Conservation (phyloP, 495 filamentous ascomycete species). For the Penicillium parvum region DNA sequence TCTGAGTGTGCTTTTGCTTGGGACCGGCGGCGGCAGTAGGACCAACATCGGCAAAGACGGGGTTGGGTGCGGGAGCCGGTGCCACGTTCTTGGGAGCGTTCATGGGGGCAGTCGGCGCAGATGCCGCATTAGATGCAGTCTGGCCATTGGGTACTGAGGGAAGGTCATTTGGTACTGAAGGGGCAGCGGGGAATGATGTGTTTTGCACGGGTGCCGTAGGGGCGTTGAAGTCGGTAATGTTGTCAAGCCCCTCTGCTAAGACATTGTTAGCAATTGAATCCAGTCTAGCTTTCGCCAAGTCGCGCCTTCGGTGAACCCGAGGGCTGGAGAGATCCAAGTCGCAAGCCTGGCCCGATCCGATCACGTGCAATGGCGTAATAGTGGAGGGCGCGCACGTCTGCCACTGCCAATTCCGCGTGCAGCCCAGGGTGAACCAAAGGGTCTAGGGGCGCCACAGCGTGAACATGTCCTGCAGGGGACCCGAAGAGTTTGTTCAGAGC, state of each 20-base stretch:
- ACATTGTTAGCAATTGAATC: slow-evolving; percentile 14
- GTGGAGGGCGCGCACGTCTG: slow-evolving; percentile 22
- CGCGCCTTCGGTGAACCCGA: slow-evolving; percentile 7
- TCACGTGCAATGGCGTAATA: slow-evolving; percentile 47
- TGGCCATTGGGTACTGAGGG: too few species aligned
- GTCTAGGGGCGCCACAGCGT: slow-evolving; percentile 13
- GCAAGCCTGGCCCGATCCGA: neutral
- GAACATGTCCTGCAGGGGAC: slow-evolving; percentile 18
- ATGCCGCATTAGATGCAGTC: slow-evolving; percentile 16
- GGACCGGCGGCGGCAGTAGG: slow-evolving; percentile 21
- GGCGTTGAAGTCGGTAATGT: slow-evolving; percentile 38
- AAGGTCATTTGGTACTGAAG: slow-evolving; percentile 22
- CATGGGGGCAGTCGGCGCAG: slow-evolving; percentile 23
- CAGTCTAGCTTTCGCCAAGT: slow-evolving; percentile 5
- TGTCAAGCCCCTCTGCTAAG: slow-evolving; percentile 32
- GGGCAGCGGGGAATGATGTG: slow-evolving; percentile 24
- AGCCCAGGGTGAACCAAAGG: slow-evolving; percentile 11
- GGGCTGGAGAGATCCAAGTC: slow-evolving; percentile 1
- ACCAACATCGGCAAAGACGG: slow-evolving; percentile 13
- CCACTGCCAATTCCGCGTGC: slow-evolving; percentile 18
- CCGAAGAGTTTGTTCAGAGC: slow-evolving; percentile 3
- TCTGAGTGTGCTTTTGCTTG: slow-evolving; percentile 42
- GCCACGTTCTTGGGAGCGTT: slow-evolving; percentile 15
- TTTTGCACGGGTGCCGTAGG: slow-evolving; percentile 26
- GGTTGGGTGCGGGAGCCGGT: slow-evolving; percentile 15